These are phyloP conservation scores for Fusarium robinianum DNA, from an alignment of 2,329 filamentous ascomycete species.

Conservation along the genomic window DNA sequence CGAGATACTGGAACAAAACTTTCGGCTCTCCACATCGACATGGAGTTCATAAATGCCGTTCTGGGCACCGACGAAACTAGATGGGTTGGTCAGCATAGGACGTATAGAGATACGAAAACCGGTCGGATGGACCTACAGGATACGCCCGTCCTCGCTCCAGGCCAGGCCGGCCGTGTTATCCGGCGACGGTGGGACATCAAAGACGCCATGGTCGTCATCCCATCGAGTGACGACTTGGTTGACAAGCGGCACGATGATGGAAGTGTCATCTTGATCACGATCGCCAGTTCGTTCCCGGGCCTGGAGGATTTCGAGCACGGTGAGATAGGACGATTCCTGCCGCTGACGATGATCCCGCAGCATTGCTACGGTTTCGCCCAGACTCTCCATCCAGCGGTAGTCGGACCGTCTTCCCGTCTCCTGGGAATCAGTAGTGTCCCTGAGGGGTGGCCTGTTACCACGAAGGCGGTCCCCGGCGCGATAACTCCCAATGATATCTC, in stretches of 20 bases:
- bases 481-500: constrained; percentile 45
- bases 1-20: constrained; percentile 59
- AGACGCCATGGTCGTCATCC: constrained; percentile 49
- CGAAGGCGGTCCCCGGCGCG: constrained; percentile 44
- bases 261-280: constrained; percentile 43
- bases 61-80: constrained; percentile 66
- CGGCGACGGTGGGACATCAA: constrained; percentile 51
- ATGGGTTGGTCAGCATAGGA: constrained; percentile 20
- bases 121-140: constrained; percentile 52
- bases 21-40: constrained; percentile 66
- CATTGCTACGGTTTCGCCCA: constrained; percentile 44
- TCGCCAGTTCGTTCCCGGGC: constrained; percentile 41
- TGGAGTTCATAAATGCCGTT: constrained; percentile 77
- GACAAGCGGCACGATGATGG: constrained; percentile 44
- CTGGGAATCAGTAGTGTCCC: constrained; percentile 35
- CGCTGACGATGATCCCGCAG: constrained; percentile 44
- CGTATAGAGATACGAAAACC: too few species aligned
- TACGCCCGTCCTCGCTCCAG: constrained; percentile 65
- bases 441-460: constrained; percentile 40
- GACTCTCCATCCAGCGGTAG: constrained; percentile 41
- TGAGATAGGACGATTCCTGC: constrained; percentile 44
- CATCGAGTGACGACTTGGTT: constrained; percentile 45
- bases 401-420: constrained; percentile 35
- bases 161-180: constrained; percentile 65
- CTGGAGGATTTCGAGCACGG: constrained; percentile 46